A percentile compares a stretch with the other conserved stretches of the same genome.
Conservation (phyloP, 163 green algal species). For the Coccomyxa subellipsoidea region DNA sequence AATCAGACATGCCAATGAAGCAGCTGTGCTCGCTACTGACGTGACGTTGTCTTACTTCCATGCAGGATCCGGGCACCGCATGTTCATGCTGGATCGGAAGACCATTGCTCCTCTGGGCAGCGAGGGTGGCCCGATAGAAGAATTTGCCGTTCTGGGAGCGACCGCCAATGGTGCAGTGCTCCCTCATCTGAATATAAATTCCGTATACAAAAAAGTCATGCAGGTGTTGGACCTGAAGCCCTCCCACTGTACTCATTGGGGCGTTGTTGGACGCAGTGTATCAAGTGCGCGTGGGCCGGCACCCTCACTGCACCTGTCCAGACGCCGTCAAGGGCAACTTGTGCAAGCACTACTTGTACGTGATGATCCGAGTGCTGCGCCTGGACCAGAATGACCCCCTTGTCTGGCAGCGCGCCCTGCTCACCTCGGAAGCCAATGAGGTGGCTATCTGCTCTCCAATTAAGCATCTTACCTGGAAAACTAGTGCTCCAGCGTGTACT, state of each 20-base stretch:
- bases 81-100: conserved; percentile 47
- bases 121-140: conserved; percentile 26
- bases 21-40: neutral
- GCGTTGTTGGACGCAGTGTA: conserved; percentile 39
- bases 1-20: neutral
- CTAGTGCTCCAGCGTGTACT: neutral
- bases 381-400: conserved; percentile 40
- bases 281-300: conserved; percentile 44
- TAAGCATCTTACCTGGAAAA: neutral
- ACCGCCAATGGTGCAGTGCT: conserved; percentile 39
- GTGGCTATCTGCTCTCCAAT: conserved; percentile 2
- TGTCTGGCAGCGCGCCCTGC: conserved; percentile 63
- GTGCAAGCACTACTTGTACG: conserved; percentile 75
- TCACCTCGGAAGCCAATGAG: conserved; percentile 35
- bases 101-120: conserved; percentile 27
- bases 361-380: conserved; percentile 63
- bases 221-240: too few relatives aligned
- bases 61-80: conserved; percentile 33
- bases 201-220: too few relatives aligned
- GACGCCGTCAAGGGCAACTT: conserved; percentile 38
- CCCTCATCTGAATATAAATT: too few relatives aligned
- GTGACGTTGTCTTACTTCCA: neutral
- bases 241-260: neutral
- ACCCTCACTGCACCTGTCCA: conserved; percentile 59
- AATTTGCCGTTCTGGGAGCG: conserved; percentile 53